phyloP scores from a whole-genome alignment of 225 moss, liverwort and hornwort genomes.

The Polytrichum commune region DNA sequence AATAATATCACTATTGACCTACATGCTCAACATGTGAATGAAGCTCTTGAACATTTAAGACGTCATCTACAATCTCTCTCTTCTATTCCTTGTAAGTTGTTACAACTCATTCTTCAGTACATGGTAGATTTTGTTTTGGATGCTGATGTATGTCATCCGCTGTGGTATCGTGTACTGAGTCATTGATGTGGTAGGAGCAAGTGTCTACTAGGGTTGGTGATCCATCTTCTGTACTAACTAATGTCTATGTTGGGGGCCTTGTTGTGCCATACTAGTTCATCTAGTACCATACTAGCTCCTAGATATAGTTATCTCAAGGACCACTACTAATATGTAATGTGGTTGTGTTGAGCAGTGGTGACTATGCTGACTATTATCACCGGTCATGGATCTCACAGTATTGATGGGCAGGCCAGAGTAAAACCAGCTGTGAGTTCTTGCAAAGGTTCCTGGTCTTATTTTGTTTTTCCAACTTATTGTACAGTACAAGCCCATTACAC shows the following conservation, averaged over 20 bases:
- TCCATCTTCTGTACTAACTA: too few relatives aligned
- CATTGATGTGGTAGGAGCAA: background rate
- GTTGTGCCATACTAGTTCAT: too few relatives aligned
- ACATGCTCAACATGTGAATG: conserved; percentile 75
- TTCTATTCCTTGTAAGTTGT: conserved; percentile 55
- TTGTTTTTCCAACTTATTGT: too few relatives aligned
- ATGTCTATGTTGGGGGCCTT: too few relatives aligned
- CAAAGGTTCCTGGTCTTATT: background rate
- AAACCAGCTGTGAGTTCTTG: conserved; percentile 65
- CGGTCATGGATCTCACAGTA: conserved; percentile 77
- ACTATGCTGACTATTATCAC: conserved; percentile 70
- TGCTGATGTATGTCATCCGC: too few relatives aligned
- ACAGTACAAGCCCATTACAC: too few relatives aligned
- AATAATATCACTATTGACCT: conserved; percentile 85
- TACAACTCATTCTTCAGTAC: background rate
- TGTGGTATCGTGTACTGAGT: background rate
- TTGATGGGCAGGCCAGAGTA: conserved; percentile 61
- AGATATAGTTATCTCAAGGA: too few relatives aligned
- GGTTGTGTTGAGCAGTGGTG: conserved; percentile 52
- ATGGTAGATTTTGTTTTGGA: too few relatives aligned
- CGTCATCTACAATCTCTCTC: conserved; percentile 58
- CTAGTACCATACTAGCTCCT: too few relatives aligned
- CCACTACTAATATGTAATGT: background rate
- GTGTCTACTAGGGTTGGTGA: background rate
- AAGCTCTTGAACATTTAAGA: conserved; percentile 56